Percentiles rank a stretch among this genome's conserved stretches.
Evolutionary conservation across 148 eudicot genomes (phyloP).

Genomic region (Vaccinium vitisidaea): DNA sequence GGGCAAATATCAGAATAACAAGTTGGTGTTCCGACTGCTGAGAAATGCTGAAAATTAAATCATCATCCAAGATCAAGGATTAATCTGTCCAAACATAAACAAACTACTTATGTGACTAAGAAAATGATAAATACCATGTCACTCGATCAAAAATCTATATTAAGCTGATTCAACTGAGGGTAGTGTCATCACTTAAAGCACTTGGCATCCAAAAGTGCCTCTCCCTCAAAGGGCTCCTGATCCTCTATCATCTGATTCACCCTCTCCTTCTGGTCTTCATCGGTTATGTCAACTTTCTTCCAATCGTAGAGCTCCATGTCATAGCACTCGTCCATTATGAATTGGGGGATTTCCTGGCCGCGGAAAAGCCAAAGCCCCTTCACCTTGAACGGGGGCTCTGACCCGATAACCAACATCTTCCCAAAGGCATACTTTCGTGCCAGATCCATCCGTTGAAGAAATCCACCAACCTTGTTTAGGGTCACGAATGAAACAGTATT

Average conservation of each 20-base stretch:
- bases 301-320: conserved; percentile 49
- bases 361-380: conserved; percentile 49
- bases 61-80: no score
- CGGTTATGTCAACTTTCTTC: conserved; percentile 38
- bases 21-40: no score
- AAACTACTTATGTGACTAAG: not conserved
- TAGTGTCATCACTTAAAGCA: conserved; percentile 32
- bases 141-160: no score
- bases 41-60: no score
- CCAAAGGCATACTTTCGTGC: conserved; percentile 49
- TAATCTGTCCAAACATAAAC: not conserved
- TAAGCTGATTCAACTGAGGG: not conserved
- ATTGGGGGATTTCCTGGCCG: conserved; percentile 42
- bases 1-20: no score
- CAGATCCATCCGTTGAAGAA: conserved; percentile 45
- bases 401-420: conserved; percentile 44
- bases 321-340: conserved; percentile 37
- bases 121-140: not conserved
- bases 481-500: conserved; percentile 47
- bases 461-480: conserved; percentile 41
- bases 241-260: conserved; percentile 49
- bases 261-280: conserved; percentile 48
- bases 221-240: conserved; percentile 42
- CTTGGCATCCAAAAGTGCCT: conserved; percentile 37
- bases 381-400: conserved; percentile 41